Conservation (phyloP, 176 grass and related monocot species). For the Rhipidocladum racemiflorum region DNA sequence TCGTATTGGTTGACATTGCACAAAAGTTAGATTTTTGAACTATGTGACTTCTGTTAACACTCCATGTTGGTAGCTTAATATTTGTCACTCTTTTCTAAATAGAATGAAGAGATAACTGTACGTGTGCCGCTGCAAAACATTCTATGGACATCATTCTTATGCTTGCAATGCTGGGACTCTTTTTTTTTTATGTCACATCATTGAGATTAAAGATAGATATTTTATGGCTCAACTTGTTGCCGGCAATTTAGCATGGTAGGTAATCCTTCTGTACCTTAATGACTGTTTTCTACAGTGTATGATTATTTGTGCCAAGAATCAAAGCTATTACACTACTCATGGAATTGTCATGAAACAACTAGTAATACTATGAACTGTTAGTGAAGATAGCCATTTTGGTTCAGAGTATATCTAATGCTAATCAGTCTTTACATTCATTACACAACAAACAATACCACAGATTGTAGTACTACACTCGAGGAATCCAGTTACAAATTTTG, state of each 20-base stretch:
- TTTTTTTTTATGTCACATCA: not conserved
- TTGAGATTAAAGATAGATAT: not conserved
- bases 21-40: not conserved
- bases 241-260: not conserved
- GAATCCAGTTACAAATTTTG: not conserved
- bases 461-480: not conserved
- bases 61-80: not conserved
- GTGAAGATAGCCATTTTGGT: not conserved
- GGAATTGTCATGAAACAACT: not conserved
- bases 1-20: not conserved
- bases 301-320: not conserved
- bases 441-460: not conserved
- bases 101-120: not conserved
- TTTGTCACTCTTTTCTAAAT: not conserved
- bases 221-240: not conserved
- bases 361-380: not conserved
- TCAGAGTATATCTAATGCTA: not conserved
- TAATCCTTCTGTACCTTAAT: not conserved
- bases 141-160: not conserved
- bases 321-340: not conserved
- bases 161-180: not conserved
- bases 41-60: not conserved
- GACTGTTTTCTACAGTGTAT: not conserved
- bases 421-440: not conserved
- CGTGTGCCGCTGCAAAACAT: not conserved